These are phyloP conservation scores for Ilex asprella DNA, from an alignment of 257 asterid species.

Conservation along the genomic window DNA sequence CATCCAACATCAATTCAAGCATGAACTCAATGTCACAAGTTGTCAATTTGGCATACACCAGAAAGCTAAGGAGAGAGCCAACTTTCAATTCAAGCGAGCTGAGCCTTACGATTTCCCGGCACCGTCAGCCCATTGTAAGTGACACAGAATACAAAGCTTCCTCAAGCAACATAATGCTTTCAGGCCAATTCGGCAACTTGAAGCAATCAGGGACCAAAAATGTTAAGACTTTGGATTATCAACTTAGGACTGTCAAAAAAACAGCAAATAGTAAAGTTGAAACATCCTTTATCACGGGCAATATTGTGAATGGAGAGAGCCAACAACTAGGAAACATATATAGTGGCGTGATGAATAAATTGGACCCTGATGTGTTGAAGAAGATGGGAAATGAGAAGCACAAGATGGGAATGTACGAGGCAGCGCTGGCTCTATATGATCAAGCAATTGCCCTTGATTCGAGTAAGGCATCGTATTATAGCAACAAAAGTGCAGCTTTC, in stretches of 20 bases:
- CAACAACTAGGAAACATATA: constrained; percentile 22
- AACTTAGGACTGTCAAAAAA: too few relatives aligned
- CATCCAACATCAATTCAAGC: constrained; percentile 24
- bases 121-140: constrained; percentile 12
- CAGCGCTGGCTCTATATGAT: constrained; percentile 43
- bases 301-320: constrained; percentile 13
- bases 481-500: constrained; percentile 62
- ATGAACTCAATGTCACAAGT: constrained; percentile 19
- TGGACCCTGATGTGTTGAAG: constrained; percentile 43
- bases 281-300: constrained; percentile 16
- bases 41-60: constrained; percentile 21
- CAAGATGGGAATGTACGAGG: constrained; percentile 36
- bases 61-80: constrained; percentile 21
- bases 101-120: constrained; percentile 24
- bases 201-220: constrained; percentile 7
- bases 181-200: constrained; percentile 39
- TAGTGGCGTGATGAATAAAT: constrained; percentile 9
- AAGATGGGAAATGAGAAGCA: constrained; percentile 48
- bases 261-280: not conserved
- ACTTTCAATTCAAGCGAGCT: constrained; percentile 29
- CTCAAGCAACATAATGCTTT: constrained; percentile 37
- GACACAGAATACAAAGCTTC: constrained; percentile 24
- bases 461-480: constrained; percentile 35
- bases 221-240: not conserved
- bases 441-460: constrained; percentile 56